Conservation (phyloP, 441 rosid genomes). For the Corymbia calophylla region DNA sequence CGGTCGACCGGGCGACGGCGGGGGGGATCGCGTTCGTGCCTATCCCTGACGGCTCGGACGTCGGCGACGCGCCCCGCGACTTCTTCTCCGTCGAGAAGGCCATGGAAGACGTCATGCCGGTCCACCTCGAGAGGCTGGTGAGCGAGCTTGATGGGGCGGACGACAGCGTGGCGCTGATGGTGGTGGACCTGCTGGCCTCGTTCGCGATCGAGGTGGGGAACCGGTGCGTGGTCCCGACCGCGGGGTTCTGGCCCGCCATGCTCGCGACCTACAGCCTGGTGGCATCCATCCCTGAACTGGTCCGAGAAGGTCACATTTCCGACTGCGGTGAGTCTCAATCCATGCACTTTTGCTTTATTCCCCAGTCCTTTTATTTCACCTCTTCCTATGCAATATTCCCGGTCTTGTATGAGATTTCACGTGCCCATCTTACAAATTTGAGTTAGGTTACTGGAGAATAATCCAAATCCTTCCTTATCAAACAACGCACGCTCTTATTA, state of each 20-base stretch:
- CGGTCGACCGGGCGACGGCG: neutral
- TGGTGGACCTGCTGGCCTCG: conserved; percentile 62
- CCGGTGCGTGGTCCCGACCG: conserved; percentile 40
- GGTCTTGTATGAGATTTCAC: neutral
- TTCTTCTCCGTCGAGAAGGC: conserved; percentile 60
- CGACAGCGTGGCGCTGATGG: conserved; percentile 33
- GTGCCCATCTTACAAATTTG: neutral
- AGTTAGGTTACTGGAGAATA: neutral
- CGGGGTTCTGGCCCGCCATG: conserved; percentile 81
- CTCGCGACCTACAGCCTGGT: conserved; percentile 46
- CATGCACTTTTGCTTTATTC: neutral
- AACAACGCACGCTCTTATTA: neutral
- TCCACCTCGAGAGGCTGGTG: conserved; percentile 42
- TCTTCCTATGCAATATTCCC: neutral
- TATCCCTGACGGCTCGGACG: conserved; percentile 37
- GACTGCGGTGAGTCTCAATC: conserved; percentile 32
- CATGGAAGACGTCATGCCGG: conserved; percentile 52
- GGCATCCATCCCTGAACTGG: conserved; percentile 52
- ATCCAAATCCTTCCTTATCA: neutral
- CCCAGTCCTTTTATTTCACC: neutral
- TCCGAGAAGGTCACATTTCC: conserved; percentile 37
- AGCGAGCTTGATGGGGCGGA: conserved; percentile 12
- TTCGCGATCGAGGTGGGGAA: conserved; percentile 54
- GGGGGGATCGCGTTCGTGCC: conserved; percentile 20
- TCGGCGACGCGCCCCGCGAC: conserved; percentile 21